phyloP scores from a whole-genome alignment of 139 green algal genomes.

The Microglena sp. region DNA sequence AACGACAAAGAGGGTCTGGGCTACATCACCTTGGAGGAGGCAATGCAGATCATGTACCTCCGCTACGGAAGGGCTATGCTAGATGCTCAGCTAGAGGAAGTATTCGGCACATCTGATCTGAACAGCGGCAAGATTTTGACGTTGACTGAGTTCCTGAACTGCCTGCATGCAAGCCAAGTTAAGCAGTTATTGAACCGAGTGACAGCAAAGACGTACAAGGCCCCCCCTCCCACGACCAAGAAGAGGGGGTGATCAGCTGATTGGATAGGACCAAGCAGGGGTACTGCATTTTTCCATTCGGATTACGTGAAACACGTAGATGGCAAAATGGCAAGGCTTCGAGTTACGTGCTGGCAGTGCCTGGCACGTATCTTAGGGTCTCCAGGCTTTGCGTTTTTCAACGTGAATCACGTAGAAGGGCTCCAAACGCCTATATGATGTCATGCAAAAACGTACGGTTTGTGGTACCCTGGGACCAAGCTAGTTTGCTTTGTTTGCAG shows the following conservation, averaged over 20 bases:
- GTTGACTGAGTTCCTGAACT: constrained; percentile 81
- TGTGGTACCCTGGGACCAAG: too few species aligned
- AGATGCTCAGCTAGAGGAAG: constrained; percentile 76
- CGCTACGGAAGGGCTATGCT: constrained; percentile 56
- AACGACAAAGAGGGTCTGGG: constrained; percentile 72
- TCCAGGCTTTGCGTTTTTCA: too few species aligned
- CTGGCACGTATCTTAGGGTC: too few species aligned
- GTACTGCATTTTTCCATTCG: too few species aligned
- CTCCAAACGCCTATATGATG: too few species aligned
- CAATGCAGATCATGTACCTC: constrained; percentile 90
- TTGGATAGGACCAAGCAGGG: too few species aligned
- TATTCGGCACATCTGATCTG: constrained; percentile 85
- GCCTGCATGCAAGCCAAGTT: constrained; percentile 60
- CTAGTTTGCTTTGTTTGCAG: too few species aligned
- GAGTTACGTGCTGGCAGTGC: too few species aligned
- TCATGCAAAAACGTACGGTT: too few species aligned
- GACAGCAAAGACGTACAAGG: constrained; percentile 61
- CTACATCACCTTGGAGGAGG: constrained; percentile 45
- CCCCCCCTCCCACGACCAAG: constrained; percentile 31
- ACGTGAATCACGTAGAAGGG: too few species aligned
- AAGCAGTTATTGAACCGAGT: constrained; percentile 10
- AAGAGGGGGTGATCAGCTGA: constrained; percentile 7
- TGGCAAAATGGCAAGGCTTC: too few species aligned
- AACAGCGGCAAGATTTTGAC: constrained; percentile 79
- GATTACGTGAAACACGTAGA: too few species aligned